Base-by-base conservation (phyloP, 345 rosid genomes). In the Brassica incana region DNA sequence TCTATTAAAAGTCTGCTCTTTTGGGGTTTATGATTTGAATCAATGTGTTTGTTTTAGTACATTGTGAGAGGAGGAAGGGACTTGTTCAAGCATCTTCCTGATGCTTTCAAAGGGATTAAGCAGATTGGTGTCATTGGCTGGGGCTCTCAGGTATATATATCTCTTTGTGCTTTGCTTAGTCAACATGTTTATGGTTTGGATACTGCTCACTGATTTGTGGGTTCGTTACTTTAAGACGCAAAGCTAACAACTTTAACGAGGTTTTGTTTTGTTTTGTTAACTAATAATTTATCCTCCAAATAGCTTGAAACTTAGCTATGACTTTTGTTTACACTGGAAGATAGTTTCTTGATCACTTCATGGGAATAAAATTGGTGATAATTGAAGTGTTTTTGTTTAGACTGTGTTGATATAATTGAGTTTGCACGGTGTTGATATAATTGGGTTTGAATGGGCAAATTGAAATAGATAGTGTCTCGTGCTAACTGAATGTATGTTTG, bases 21-120 rank as follows among this genome's bases (percentile, higher is more conserved):
- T 59, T 76, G 16, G 9, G 11, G 32, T 36, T 58, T 14, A 3
- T 56, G 2, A 35, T 6, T 58, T 38, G 18, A 1, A 15, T 71
- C 3, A 11, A 11, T 20, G 48, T 20, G 48, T 25, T 43, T 76
- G 54, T 78, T 78, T 12, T 60, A 95, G 99, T 92, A 85, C 82
- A 92, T 92, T 82, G 99, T 95, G 85, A 95, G 91, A 90, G 98
- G 98, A 78, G 97, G 98, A 32, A 89, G 98, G 65, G 89, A 94
- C 78, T 85, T 94, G 85, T 94, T 94, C 88, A 85, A 87, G 33
- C 82, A 88, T 87, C 83, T 92, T 71, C 93, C 92, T 0, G 95
- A 90, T 70, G 97, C 97, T 33, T 88, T 94, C 80, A 91, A 88
- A 76, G 98, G 98, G 20, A 84, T 94, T 77, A 90, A 90, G 88